These are phyloP conservation scores for Apiospora arundinis DNA, from an alignment of 2,329 filamentous ascomycete genomes.

Conservation along the genomic window DNA sequence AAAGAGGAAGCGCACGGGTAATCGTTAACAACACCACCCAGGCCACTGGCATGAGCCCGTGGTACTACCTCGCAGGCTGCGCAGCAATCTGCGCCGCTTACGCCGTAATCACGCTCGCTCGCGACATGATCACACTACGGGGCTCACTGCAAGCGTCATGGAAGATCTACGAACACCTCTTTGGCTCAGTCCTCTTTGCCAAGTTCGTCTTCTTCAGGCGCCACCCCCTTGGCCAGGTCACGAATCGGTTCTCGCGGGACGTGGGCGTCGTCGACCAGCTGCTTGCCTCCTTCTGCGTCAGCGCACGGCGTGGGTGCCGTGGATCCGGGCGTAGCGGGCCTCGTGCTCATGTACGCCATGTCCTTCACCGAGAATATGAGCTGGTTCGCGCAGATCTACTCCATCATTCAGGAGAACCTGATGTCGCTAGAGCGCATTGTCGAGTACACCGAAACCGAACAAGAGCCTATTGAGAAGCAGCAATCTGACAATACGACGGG, in stretches of 20 bases:
- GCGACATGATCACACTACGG: neutral
- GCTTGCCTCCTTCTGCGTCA: neutral
- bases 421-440: slow-evolving; percentile 3
- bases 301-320: neutral
- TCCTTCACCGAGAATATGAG: neutral
- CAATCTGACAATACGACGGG: neutral
- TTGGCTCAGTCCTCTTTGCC: neutral
- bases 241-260: slow-evolving; percentile 18
- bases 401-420: slow-evolving; percentile 7
- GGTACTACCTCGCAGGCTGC: neutral
- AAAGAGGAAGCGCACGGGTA: neutral
- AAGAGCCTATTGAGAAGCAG: neutral
- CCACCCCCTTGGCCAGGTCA: neutral
- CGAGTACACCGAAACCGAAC: neutral
- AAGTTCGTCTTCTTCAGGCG: slow-evolving; percentile 5
- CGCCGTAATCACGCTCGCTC: neutral
- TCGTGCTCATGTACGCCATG: slow-evolving; percentile 11
- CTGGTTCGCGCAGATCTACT: slow-evolving; percentile 8
- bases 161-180: neutral
- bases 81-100: neutral
- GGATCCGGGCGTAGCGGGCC: neutral
- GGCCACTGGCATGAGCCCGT: neutral
- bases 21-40: neutral
- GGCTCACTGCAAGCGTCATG: neutral
- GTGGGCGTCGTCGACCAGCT: neutral